Base-by-base conservation (phyloP, 2,329 filamentous ascomycete genomes). In the Pleomassaria siparia region DNA sequence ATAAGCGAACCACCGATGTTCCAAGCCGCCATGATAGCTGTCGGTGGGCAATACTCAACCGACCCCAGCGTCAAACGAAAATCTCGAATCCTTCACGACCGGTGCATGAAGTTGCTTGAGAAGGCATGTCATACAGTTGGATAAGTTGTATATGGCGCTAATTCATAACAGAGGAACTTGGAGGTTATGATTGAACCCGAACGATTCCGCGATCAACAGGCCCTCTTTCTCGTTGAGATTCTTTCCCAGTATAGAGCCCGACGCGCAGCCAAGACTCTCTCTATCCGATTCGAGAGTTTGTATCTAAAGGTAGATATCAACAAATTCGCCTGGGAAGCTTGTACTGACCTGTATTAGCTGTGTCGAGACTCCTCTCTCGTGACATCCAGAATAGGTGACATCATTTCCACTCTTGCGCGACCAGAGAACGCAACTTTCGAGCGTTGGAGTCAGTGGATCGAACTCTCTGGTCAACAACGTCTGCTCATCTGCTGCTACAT, bases 21-120 rank as follows among this genome's bases (percentile, higher is more conserved):
- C n/a, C 64, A 60, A 33, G 72, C 73, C 20, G 68, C 73, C n/a
- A 73, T 77, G 60, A 58, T 76, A 33, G 70, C 74, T 4, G 63
- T 76, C 21, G 74, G 74, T 26, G 72, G 68, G 4, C 70, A 76
- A 39, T 70, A 71, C 36, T 66, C 68, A 37, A 62, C 60, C 43
- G 60, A 69, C 33, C 51, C 64, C 32, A 57, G 58, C 40, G 66
- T 70, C 28, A 66, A 66, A 33, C 55, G 55, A 7, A 69, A 72
- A 47, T 67, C 72, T 13, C 60, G 67, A 44, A 60, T 64, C 11
- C 55, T 76, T 26, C 74, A 76, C 49, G 71, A 74, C 43, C 62
- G 57, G 26, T 75, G 72, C 51, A 43, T 72, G 32, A 74, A 74
- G 50, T 54, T 75, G 22, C 59, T 76, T 29, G 58, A 65, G 36